Evolutionary conservation across 202 grass and related monocot species (phyloP).

Genomic region (Setaria viridis): DNA sequence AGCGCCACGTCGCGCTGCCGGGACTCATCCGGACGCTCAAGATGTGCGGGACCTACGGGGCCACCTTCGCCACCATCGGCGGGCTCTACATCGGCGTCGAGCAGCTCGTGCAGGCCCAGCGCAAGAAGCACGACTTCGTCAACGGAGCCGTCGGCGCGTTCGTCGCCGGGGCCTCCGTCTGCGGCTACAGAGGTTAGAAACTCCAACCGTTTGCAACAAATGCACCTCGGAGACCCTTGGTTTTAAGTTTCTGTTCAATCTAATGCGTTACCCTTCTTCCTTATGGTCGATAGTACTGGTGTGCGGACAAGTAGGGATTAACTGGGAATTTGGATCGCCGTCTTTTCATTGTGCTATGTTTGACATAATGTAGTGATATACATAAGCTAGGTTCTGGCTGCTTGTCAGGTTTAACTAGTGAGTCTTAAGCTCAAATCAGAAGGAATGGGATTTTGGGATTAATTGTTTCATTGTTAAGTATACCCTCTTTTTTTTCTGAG

Average conservation of each 20-base stretch:
- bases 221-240: not conserved
- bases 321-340: not conserved
- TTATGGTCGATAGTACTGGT: not conserved
- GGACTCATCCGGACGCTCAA: slow-evolving; percentile 89
- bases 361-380: not conserved
- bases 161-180: slow-evolving; percentile 82
- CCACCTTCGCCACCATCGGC: slow-evolving; percentile 84
- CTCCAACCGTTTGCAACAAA: not conserved
- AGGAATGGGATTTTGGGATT: not conserved
- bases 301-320: not conserved
- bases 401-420: not conserved
- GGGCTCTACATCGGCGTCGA: slow-evolving; percentile 92
- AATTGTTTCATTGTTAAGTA: too few species aligned
- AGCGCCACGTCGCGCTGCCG: slow-evolving; percentile 93
- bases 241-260: not conserved
- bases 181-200: slow-evolving; percentile 77
- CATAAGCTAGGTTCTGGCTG: not conserved
- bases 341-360: not conserved
- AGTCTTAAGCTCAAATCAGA: not conserved
- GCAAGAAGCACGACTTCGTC: slow-evolving; percentile 84
- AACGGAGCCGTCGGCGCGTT: slow-evolving; percentile 89
- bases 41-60: slow-evolving; percentile 95
- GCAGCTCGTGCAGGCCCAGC: slow-evolving; percentile 85
- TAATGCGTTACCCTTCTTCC: not conserved
- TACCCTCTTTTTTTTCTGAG: not conserved